phyloP scores from a whole-genome alignment of 352 stramenopile species.

The Phytophthora litchii region DNA sequence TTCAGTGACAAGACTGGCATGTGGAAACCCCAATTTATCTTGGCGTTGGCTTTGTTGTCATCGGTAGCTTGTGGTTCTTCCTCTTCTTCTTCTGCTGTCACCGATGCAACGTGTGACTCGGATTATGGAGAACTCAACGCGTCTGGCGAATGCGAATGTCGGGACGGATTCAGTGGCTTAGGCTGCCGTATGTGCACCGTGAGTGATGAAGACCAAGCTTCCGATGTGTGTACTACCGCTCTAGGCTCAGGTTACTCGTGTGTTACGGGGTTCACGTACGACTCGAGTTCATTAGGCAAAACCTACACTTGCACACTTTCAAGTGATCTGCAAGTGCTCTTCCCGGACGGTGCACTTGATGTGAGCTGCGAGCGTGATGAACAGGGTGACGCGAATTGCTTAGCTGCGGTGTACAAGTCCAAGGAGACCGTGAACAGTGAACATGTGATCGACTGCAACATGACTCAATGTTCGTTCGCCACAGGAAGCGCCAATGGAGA shows the following conservation, averaged over 20 bases:
- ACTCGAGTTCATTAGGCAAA: conserved; percentile 44
- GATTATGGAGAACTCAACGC: conserved; percentile 56
- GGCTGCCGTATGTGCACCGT: conserved; percentile 61
- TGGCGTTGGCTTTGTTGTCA: conserved; percentile 3
- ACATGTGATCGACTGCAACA: conserved; percentile 71
- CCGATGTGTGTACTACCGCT: conserved; percentile 33
- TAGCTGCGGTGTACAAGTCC: conserved; percentile 67
- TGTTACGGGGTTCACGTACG: conserved; percentile 53
- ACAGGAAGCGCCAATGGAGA: conserved; percentile 44
- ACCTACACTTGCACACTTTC: conserved; percentile 72
- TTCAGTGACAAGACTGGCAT: conserved; percentile 6
- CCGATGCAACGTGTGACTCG: conserved; percentile 44
- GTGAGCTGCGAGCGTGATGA: conserved; percentile 56
- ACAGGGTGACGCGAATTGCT: conserved; percentile 45
- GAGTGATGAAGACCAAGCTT: not conserved
- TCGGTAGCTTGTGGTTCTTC: conserved; percentile 7
- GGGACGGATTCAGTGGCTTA: conserved; percentile 56
- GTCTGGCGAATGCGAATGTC: conserved; percentile 59
- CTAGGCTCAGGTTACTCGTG: conserved; percentile 49
- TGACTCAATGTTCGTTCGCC: conserved; percentile 56
- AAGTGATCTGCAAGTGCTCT: conserved; percentile 54
- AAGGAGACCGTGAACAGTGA: conserved; percentile 46
- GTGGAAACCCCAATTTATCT: conserved; percentile 1
- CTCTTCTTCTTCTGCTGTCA: conserved; percentile 8
- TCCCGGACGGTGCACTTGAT: conserved; percentile 64